Evolutionary conservation across 805 yeast species (phyloP), one percentile per base, ranked within the genome.

Genomic region (Wickerhamomyces xylosicus): DNA sequence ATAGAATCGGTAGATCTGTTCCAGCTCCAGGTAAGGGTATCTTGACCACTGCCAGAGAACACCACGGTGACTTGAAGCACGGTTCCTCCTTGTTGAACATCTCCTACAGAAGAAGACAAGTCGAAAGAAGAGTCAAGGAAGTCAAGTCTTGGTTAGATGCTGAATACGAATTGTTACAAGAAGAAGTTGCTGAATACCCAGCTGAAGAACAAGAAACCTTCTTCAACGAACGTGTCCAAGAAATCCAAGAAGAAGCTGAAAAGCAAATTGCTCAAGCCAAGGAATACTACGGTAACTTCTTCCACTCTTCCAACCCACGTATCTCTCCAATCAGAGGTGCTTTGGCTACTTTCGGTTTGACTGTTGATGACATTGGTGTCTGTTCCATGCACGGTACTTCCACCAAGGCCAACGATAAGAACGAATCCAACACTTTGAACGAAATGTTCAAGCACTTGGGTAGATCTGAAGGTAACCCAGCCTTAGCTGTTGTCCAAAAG

Each of bases 21-120:
- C 99, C 99, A 49, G 98, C 98, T 59, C 99, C 99, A 67, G 99
- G 99, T 63, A 86, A 90, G 71, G 99, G 99, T 81, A 84, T 92
- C 50, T 74, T 92, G 72, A 92, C 98, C 45, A 86, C 95, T 58
- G 98, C 98, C 42, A 81, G 95, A 58, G 98, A 94, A 69, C 77
- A 79, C 58, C 90, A 81, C 52, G 85, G 87, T 52, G 74, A 71
- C 53, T 71, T 80, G 69, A 80, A 82, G 64, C 82, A 75, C 71
- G 77, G 81, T 52, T 68, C 92, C 41, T 81, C 90, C 45, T 68
- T 85, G 66, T 69, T 92, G 67, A 85, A 87, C 63, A 79, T 92
- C 62, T 79, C 82, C 61, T 92, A 92, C 79, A 85, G 99, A 69
- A 72, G 82, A 53, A 78, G 97, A 62, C 97, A 92, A 69, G 74